Conservation (phyloP, 352 stramenopile species). For the Globisporangium mamillatum region DNA sequence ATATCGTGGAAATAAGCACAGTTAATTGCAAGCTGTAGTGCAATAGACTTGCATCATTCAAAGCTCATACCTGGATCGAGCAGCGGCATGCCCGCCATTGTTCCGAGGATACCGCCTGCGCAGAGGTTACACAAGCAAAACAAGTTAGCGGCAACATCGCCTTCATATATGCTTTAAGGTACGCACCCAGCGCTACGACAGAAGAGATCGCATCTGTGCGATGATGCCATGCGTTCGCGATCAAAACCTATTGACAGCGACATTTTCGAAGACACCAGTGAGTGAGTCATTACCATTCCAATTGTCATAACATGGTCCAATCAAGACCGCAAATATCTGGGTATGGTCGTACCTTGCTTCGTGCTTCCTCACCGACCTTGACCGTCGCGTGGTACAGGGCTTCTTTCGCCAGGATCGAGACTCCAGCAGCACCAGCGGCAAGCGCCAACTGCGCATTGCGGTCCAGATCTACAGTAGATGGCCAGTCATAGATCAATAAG, state of each 20-base stretch:
- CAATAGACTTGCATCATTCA: neutral
- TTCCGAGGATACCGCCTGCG: conserved; percentile 62
- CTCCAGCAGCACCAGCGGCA: conserved; percentile 77
- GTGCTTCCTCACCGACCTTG: conserved; percentile 87
- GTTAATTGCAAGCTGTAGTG: neutral
- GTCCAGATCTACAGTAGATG: conserved; percentile 34
- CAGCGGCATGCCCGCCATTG: conserved; percentile 63
- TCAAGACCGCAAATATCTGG: neutral
- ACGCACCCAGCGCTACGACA: conserved; percentile 65
- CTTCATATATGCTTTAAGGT: neutral
- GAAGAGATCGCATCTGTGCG: conserved; percentile 91
- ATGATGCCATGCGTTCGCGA: conserved; percentile 98
- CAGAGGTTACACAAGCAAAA: neutral
- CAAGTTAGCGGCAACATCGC: neutral
- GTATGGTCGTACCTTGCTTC: conserved; percentile 69
- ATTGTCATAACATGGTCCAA: neutral
- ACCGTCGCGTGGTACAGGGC: conserved; percentile 92
- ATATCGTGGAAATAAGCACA: neutral
- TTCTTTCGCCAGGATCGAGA: conserved; percentile 94
- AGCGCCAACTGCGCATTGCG: conserved; percentile 58
- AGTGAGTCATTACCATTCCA: neutral
- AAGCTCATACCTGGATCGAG: conserved; percentile 57
- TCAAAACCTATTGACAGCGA: conserved; percentile 70
- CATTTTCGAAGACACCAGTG: neutral
- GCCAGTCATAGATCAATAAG: neutral